Conservation (phyloP, 2,329 filamentous ascomycete genomes). For the Pseudogymnoascus sp. region DNA sequence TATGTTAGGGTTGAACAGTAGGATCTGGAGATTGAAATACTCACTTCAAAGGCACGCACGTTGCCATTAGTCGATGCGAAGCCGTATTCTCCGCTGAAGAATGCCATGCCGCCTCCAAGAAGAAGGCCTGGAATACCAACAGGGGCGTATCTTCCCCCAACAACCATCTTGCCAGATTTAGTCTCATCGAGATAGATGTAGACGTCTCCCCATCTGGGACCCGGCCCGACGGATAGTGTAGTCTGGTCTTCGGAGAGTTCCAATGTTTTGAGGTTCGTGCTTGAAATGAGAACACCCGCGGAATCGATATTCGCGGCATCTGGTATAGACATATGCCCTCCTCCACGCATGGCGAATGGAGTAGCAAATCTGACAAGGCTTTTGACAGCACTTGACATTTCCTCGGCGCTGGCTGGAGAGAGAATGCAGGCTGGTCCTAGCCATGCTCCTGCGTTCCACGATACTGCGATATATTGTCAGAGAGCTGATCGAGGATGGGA, state of each 20-base stretch:
- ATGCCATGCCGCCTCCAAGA: constrained; percentile 17
- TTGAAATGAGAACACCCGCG: constrained; percentile 9
- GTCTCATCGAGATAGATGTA: constrained; percentile 8
- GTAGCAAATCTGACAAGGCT: neutral
- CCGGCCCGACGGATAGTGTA: constrained; percentile 6
- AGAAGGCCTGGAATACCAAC: constrained; percentile 13
- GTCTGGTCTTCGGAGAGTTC: constrained; percentile 17
- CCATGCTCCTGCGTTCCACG: constrained; percentile 16
- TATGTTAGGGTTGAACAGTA: neutral
- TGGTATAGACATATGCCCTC: constrained; percentile 20
- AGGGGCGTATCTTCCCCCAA: constrained; percentile 10
- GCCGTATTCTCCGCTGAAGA: constrained; percentile 28
- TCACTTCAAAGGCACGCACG: neutral
- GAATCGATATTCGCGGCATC: neutral
- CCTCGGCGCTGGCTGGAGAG: constrained; percentile 7
- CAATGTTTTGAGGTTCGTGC: constrained; percentile 11
- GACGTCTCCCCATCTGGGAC: constrained; percentile 9
- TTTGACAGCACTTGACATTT: constrained; percentile 10
- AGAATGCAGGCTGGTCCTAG: constrained; percentile 10
- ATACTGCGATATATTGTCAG: constrained; percentile 10
- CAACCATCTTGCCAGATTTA: constrained; percentile 8
- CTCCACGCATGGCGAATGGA: constrained; percentile 11
- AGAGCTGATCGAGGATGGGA: neutral
- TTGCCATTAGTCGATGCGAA: constrained; percentile 27
- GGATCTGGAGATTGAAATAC: neutral